Base-by-base conservation (phyloP, 352 stramenopile species). In the Phytophthora quininea region DNA sequence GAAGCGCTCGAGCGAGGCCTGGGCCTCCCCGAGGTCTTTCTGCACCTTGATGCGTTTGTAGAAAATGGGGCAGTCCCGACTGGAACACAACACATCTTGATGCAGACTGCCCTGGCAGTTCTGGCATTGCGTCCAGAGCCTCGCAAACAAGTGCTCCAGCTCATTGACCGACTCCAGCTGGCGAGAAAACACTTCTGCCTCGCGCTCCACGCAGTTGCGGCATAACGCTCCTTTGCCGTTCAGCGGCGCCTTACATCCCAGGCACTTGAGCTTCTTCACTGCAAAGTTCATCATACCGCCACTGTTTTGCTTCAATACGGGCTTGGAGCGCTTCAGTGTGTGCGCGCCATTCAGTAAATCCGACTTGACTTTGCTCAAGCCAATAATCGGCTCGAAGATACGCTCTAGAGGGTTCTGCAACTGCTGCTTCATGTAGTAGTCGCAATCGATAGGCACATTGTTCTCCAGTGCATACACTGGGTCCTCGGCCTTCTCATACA, bases 11-110 rank as follows among this genome's bases (percentile, higher is more conserved):
- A 99, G 75, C 49, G 94, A 82, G 4, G 95, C 84, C 71, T 99
- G 95, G 4, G 92, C 91, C 57, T 98, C 88, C 49, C 91, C 85
- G 56, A 99, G 91, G 63, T 99, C 98, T 68, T 98, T 98, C 78
- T 99, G 96, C 33, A 99, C 97, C 85, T 99, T 99, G 76, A 99
- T 99, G 58, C 98, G 93, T 71, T 99, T 98, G 84, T 99, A 99
- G 74, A 99, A 99, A 64, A 99, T 99, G 33, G 96, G 95, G 60
- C 98, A 99, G 67, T 99, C 98, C 69, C 97, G 95, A 67, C 95
- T 98, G 42, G 95, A 98, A 82, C 97, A 99, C n/a, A 97, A 73
- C 67, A 95, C 89, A 43, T 94, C 86, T 73, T 98, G 97, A 76
- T 99, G 97, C 52, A 99, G 78, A 73, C 91, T 98, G 37, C 96